These are phyloP conservation scores for Xylaria sp. DNA, from an alignment of 2,329 filamentous ascomycete genomes.

Conservation along the genomic window DNA sequence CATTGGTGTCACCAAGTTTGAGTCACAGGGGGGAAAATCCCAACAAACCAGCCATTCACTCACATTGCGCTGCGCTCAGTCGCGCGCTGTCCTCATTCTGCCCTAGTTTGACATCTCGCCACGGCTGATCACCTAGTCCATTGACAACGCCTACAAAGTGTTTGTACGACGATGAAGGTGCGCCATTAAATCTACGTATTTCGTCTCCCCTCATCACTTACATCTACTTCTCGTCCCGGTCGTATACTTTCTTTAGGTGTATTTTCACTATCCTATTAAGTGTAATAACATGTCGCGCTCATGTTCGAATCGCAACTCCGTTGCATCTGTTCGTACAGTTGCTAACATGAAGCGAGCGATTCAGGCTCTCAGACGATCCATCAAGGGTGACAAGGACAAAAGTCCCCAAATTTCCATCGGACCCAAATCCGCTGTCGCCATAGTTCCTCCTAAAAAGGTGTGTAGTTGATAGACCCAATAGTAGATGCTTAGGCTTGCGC, in stretches of 20 bases:
- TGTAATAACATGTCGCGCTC: constrained; percentile 45
- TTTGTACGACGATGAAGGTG: constrained; percentile 53
- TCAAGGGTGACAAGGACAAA: constrained; percentile 88
- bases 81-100: constrained; percentile 37
- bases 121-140: constrained; percentile 41
- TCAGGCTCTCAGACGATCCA: constrained; percentile 84
- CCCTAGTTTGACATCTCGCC: constrained; percentile 36
- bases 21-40: constrained; percentile 39
- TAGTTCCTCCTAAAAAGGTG: constrained; percentile 94
- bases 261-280: constrained; percentile 29
- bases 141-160: constrained; percentile 41
- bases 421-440: constrained; percentile 87
- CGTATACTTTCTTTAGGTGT: constrained; percentile 33
- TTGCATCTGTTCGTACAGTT: constrained; percentile 41
- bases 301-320: constrained; percentile 41
- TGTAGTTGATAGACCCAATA: constrained; percentile 45
- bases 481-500: neutral
- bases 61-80: constrained; percentile 40
- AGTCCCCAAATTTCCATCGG: constrained; percentile 80
- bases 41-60: constrained; percentile 41
- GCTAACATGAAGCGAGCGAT: constrained; percentile 57
- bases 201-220: constrained; percentile 29
- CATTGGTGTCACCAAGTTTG: constrained; percentile 46
- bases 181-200: constrained; percentile 46
- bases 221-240: constrained; percentile 23